A percentile compares a stretch with the other conserved stretches of the same genome.
Conservation (phyloP, 805 yeast species). For the Metschnikowia noctiluminum region DNA sequence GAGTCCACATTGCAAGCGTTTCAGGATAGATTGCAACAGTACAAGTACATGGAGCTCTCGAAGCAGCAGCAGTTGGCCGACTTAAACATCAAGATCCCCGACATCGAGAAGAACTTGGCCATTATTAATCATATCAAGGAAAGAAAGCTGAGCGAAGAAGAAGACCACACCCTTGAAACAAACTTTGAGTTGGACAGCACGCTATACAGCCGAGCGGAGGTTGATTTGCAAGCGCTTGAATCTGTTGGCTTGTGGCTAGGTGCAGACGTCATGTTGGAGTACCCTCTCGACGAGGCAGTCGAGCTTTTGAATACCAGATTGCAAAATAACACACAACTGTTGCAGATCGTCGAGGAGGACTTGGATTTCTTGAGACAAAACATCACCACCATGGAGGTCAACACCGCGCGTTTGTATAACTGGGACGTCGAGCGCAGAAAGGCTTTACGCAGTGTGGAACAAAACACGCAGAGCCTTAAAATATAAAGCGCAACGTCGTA, state of each 20-base stretch:
- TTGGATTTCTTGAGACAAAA: slow-evolving; percentile 80
- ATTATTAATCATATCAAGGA: slow-evolving; percentile 60
- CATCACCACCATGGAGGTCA: slow-evolving; percentile 96
- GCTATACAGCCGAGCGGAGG: slow-evolving; percentile 75
- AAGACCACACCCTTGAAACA: slow-evolving; percentile 47
- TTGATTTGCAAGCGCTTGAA: slow-evolving; percentile 53
- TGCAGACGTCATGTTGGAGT: slow-evolving; percentile 96
- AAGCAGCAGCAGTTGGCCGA: slow-evolving; percentile 48
- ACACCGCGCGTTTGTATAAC: slow-evolving; percentile 86
- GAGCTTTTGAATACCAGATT: slow-evolving; percentile 63
- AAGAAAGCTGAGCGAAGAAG: slow-evolving; percentile 38
- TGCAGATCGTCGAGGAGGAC: slow-evolving; percentile 70
- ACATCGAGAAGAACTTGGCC: slow-evolving; percentile 78
- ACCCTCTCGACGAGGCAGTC: slow-evolving; percentile 84
- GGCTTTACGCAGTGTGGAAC: slow-evolving; percentile 34
- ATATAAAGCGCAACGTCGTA: slow-evolving; percentile 6
- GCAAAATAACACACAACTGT: slow-evolving; percentile 55
- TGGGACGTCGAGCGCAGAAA: slow-evolving; percentile 83
- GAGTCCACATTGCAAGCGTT: slow-evolving; percentile 66
- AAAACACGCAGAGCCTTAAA: slow-evolving; percentile 24
- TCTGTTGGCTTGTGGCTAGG: slow-evolving; percentile 92
- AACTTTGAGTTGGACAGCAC: slow-evolving; percentile 94
- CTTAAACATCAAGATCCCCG: slow-evolving; percentile 78
- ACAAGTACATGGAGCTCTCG: slow-evolving; percentile 77
- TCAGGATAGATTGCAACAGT: slow-evolving; percentile 86